Conservation (phyloP, 495 filamentous ascomycete species). For the Halenospora varia region DNA sequence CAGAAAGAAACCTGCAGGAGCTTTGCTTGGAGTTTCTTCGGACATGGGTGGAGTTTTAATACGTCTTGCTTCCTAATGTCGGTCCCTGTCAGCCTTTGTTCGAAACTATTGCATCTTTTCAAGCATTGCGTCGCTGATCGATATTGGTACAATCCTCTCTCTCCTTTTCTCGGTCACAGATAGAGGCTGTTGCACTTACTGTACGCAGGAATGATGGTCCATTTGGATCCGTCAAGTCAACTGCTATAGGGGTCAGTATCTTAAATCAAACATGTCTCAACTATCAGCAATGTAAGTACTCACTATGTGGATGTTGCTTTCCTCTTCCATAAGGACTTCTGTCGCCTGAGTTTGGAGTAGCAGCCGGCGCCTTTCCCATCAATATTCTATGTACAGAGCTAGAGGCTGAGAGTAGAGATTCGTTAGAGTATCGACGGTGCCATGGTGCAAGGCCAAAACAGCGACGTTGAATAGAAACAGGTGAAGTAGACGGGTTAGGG, state of each 20-base stretch:
- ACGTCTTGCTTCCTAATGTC: constrained; percentile 39
- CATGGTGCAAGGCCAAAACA: constrained; percentile 37
- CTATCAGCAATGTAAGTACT: not conserved
- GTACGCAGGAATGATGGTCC: constrained; percentile 21
- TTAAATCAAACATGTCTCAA: not conserved
- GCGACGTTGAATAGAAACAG: constrained; percentile 20
- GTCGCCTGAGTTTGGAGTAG: constrained; percentile 19
- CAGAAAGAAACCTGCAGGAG: constrained; percentile 44
- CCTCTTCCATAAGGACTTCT: constrained; percentile 9
- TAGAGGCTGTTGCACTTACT: constrained; percentile 21
- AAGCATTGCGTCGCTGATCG: no score
- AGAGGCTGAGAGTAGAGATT: constrained; percentile 30
- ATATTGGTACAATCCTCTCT: not conserved
- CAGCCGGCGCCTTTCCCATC: constrained; percentile 31
- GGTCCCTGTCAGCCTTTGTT: not conserved
- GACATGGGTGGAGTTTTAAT: constrained; percentile 43
- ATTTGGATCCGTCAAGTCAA: constrained; percentile 26
- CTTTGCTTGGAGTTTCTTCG: constrained; percentile 26
- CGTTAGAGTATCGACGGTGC: constrained; percentile 34
- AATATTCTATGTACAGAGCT: constrained; percentile 35
- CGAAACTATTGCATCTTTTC: not conserved
- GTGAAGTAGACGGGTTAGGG: constrained; percentile 2
- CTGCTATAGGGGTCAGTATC: not conserved
- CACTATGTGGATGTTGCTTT: constrained; percentile 12
- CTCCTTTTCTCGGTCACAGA: not conserved